These are phyloP conservation scores for Ustilago sp. DNA, from an alignment of 1,284 basidiomycete species.

Conservation along the genomic window DNA sequence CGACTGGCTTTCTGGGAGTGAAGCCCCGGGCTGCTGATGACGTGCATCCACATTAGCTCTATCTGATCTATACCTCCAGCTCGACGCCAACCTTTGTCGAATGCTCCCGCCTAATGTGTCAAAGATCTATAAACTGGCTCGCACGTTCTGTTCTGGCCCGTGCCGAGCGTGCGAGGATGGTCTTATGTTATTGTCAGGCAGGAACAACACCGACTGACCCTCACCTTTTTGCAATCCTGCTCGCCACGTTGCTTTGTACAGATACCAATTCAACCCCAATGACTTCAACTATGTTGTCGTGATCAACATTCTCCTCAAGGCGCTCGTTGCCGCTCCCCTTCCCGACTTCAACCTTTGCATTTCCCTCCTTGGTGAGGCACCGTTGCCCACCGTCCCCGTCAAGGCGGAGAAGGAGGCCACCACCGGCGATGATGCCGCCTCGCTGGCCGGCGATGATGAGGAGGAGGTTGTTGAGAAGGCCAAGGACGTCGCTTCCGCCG, in stretches of 20 bases:
- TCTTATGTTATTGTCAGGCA: neutral
- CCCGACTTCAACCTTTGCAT: conserved; percentile 91
- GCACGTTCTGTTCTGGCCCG: neutral
- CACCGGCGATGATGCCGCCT: conserved; percentile 33
- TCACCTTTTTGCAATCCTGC: neutral
- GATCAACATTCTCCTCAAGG: conserved; percentile 92
- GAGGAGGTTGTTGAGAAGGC: conserved; percentile 38
- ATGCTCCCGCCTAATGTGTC: neutral
- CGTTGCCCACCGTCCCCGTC: conserved; percentile 38
- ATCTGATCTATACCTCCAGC: conserved; percentile 54
- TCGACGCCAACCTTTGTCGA: neutral
- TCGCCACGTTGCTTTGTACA: conserved; percentile 68
- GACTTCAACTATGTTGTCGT: conserved; percentile 92
- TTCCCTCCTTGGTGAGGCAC: conserved; percentile 81
- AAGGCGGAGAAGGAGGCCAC: conserved; percentile 49
- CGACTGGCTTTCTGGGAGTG: conserved; percentile 56
- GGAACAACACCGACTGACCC: conserved; percentile 15
- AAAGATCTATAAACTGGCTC: too few species aligned
- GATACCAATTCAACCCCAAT: conserved; percentile 95
- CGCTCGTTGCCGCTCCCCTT: conserved; percentile 83
- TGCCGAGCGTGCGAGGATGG: conserved; percentile 4
- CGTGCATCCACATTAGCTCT: conserved; percentile 68
- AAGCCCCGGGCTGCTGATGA: conserved; percentile 56
- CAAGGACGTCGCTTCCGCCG: conserved; percentile 70
- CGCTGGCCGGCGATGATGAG: conserved; percentile 43